A percentile compares a stretch with the other conserved stretches of the same genome.
Conservation (phyloP, 108 stramenopile genomes). For the Nitzschia palea region DNA sequence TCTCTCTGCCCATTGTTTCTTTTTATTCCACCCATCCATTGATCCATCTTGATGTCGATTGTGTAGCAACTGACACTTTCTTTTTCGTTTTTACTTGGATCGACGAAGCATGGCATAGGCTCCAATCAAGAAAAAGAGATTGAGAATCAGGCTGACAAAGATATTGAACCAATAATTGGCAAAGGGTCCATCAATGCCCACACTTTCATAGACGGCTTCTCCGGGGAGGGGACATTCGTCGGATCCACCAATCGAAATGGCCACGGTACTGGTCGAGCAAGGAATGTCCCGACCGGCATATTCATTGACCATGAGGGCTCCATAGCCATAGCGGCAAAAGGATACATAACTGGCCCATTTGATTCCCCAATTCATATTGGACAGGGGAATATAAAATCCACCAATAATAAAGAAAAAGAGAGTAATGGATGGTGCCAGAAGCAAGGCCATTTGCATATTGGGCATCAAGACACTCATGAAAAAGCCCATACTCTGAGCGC, state of each 20-base stretch:
- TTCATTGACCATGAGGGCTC: conserved; percentile 71
- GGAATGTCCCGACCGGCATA: conserved; percentile 54
- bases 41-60: too few species aligned
- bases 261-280: conserved; percentile 35
- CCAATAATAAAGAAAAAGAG: conserved; percentile 71
- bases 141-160: conserved; percentile 42
- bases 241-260: conserved; percentile 31
- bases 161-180: conserved; percentile 71
- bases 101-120: conserved; percentile 22
- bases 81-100: conserved; percentile 19
- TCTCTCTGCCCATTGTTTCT: too few species aligned
- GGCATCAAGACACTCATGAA: conserved; percentile 64
- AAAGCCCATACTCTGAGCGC: conserved; percentile 74
- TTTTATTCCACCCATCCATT: too few species aligned
- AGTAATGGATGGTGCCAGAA: conserved; percentile 67
- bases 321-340: conserved; percentile 78
- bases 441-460: conserved; percentile 49
- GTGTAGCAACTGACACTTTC: too few species aligned
- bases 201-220: conserved; percentile 48
- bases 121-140: conserved; percentile 23
- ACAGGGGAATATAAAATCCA: conserved; percentile 78
- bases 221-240: conserved; percentile 66
- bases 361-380: conserved; percentile 44
- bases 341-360: conserved; percentile 62
- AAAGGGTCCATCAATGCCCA: conserved; percentile 60